Evolutionary conservation across 2,329 filamentous ascomycete species (phyloP), one percentile per base, ranked within the genome.

Genomic region (Stagonosporopsis rhizophila): DNA sequence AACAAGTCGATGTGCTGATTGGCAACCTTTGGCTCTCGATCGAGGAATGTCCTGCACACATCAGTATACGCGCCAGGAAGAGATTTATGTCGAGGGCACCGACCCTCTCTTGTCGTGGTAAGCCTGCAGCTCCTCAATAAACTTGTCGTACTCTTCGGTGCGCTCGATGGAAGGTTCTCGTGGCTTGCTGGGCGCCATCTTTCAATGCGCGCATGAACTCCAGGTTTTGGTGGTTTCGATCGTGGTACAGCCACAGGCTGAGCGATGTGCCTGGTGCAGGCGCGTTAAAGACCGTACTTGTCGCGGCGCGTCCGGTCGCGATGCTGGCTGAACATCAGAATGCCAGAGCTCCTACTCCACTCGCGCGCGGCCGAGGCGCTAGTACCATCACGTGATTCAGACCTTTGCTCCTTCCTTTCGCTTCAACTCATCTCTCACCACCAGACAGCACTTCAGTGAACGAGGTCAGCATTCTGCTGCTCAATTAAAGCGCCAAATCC

Each of bases 21-120:
- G 58, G 90, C 91, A 66, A 96, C 87, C 78, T 91, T 92, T 47
- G 92, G 92, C 73, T 93, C 89, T 27, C 88, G 83, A 59, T 96
- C 92, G 65, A 96, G 87, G 54, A 82, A 79, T 7, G 91, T 96
- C 51, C 83, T 85, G 68, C 56, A 63, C 58, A 61, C 60, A 51
- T 66, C 68, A 66, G 65, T 53, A 63, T 59, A 49, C 56, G 57
- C 59, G 53, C 52, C 69, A 64, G 67, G 64, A 59, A 39, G 59
- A 42, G 42, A 58, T 44, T 59, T 58, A 52, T 52, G 50, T 28
- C 44, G 35, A 34, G 14, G 58, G 47, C 17, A 75, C 80, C 30
- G 66, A 85, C 83, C 91, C 91, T 78, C 92, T 86, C 75, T 91
- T 86, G 67, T 88, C 83, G 76, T 96, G 91, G 72, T 91, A 96